Evolutionary conservation across 371 early-diverging fungal species (phyloP).

Genomic region (Syncephalastrum monosporum): DNA sequence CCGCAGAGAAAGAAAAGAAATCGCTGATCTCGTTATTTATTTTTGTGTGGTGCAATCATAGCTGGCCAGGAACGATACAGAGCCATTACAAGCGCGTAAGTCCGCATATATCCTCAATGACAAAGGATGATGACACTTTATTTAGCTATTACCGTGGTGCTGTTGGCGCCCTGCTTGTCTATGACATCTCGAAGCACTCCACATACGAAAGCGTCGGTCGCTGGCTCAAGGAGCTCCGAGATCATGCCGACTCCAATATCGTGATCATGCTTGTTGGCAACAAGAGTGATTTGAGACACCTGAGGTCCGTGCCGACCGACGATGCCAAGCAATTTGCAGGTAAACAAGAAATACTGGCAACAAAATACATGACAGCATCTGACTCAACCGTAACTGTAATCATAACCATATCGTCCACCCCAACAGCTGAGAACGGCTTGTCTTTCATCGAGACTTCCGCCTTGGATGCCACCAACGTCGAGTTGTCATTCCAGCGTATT

Average conservation of each 20-base stretch:
- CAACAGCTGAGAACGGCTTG: constrained; percentile 80
- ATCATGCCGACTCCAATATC: constrained; percentile 97
- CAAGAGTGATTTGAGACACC: constrained; percentile 97
- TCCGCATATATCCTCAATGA: constrained; percentile 9
- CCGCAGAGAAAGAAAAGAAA: no score
- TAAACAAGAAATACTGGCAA: constrained; percentile 26
- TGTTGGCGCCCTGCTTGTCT: constrained; percentile 98
- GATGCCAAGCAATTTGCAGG: constrained; percentile 97
- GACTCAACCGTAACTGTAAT: neutral
- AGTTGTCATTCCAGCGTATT: constrained; percentile 90
- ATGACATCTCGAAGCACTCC: constrained; percentile 96
- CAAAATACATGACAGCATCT: constrained; percentile 4
- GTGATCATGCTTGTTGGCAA: constrained; percentile 99
- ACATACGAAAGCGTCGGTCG: constrained; percentile 95
- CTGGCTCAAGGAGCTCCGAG: constrained; percentile 98
- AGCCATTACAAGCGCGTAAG: constrained; percentile 89
- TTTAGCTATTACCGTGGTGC: constrained; percentile 98
- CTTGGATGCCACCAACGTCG: constrained; percentile 92
- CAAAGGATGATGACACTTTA: neutral
- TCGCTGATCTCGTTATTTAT: neutral
- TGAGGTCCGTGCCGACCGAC: constrained; percentile 95
- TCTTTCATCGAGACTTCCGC: constrained; percentile 97
- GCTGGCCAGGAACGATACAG: constrained; percentile 93
- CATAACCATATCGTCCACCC: no score
- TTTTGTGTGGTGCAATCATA: constrained; percentile 13